Conservation (phyloP, 2,329 filamentous ascomycete species). For the Fusarium longipes region DNA sequence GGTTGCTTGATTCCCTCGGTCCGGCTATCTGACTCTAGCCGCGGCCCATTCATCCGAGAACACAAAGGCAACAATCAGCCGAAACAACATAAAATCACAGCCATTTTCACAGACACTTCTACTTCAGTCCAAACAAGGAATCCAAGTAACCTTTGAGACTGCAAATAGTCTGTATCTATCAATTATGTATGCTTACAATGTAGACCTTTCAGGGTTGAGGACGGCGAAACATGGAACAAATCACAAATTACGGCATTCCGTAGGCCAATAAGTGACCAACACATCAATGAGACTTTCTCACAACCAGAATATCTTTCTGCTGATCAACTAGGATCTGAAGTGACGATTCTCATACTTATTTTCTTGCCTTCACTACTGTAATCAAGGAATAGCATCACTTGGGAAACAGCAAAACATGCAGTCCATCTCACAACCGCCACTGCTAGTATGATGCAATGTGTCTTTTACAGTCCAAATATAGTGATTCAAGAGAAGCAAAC, state of each 20-base stretch:
- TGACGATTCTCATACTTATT: not conserved
- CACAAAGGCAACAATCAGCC: not conserved
- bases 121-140: accelerated
- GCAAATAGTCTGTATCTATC: not conserved
- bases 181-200: not conserved
- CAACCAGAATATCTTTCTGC: no score
- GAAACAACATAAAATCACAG: not conserved
- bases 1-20: not conserved
- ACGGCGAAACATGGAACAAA: not conserved
- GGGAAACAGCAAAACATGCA: not conserved
- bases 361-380: no score
- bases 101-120: accelerated
- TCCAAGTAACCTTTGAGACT: accelerated
- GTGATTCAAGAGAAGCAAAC: not conserved
- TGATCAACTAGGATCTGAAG: not conserved
- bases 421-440: not conserved
- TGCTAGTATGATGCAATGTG: not conserved
- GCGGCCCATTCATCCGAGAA: not conserved
- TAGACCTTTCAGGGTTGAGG: not conserved
- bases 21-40: not conserved
- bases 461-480: accelerated
- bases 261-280: not conserved
- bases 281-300: accelerated
- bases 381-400: no score
- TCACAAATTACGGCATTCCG: not conserved